Evolutionary conservation across 2,329 filamentous ascomycete species (phyloP), one percentile per base, ranked within the genome.

Genomic region (Talaromyces albobiverticillius): DNA sequence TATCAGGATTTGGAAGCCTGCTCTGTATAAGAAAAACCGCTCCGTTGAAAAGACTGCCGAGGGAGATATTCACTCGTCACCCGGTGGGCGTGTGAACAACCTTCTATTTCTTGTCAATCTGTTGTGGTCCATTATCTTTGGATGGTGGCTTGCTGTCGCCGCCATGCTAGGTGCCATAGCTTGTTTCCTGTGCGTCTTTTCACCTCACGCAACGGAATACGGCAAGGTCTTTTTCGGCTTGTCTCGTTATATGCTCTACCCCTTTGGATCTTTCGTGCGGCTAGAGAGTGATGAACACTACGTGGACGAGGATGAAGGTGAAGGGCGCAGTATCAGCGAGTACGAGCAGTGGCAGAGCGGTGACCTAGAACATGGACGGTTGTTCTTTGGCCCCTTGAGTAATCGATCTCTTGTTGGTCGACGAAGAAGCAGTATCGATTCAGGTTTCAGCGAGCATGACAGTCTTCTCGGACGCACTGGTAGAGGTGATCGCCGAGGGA

Each of bases 301-400:
- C 67, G 79, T 90, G 46, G 89, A 96, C 57, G 94, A 99, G 74
- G 94, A 99, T 65, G 85, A 94, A 66, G 92, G 93, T 38, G 94
- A 99, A 73, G 94, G 94, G 18, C 85, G 94, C 66, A 97, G 92
- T 75, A 96, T 99, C 66, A 95, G 90, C 64, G 94, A 99, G 75
- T 99, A 99, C 68, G 94, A 99, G 71, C 91, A 96, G 73, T 99
- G 94, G 94, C 94, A 99, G 75, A 96, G 86, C 67, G 94, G 94
- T 48, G 94, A 99, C 66, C 82, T 99, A 31, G 94, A 99, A 71
- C 91, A 97, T 69, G 94, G 94, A 3, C 84, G 93, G 31, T 82
- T 99, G 2, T 97, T 99, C 77, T 99, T 99, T 69, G 95, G 94
- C 0, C 94, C 94, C 3, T 84, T 75, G 25, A 75, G 83, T 57